Percentiles rank a stretch among this genome's conserved stretches.
Evolutionary conservation across 176 grass and related monocot genomes (phyloP).

Genomic region (Lolium perenne): DNA sequence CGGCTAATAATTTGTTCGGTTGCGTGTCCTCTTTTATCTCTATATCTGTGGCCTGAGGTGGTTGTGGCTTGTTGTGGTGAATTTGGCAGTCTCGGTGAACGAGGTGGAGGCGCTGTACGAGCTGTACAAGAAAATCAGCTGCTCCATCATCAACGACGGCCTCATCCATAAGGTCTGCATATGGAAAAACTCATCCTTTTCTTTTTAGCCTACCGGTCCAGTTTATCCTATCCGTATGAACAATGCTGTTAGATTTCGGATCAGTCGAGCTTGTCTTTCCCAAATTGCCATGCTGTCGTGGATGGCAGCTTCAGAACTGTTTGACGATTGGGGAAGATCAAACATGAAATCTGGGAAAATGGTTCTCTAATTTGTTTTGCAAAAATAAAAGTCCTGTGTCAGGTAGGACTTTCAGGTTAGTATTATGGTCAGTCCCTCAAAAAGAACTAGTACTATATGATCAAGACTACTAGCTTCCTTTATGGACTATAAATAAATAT

Average conservation of each 20-base stretch:
- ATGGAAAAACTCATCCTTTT: background rate
- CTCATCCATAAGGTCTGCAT: constrained; percentile 56
- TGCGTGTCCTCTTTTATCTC: background rate
- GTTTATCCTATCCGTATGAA: background rate
- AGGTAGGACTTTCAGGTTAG: background rate
- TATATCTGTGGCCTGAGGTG: constrained; percentile 24
- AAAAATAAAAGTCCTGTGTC: background rate
- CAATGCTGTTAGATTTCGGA: background rate
- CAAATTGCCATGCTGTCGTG: background rate
- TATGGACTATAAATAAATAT: background rate
- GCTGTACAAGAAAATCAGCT: constrained; percentile 59
- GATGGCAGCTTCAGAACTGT: background rate
- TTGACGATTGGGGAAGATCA: background rate
- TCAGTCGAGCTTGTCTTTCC: background rate
- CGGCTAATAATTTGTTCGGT: background rate
- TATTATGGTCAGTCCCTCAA: too few relatives aligned
- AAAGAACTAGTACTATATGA: background rate
- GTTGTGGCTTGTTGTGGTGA: background rate
- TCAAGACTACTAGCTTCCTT: background rate
- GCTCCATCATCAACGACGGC: constrained; percentile 56
- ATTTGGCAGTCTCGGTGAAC: constrained; percentile 54
- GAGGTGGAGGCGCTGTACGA: constrained; percentile 66
- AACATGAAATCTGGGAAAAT: background rate
- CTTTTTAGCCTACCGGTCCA: background rate
- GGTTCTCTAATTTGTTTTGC: too few relatives aligned